Evolutionary conservation across 2,329 filamentous ascomycete species (phyloP), one percentile per base, ranked within the genome.

Genomic region (Graphium sp.): DNA sequence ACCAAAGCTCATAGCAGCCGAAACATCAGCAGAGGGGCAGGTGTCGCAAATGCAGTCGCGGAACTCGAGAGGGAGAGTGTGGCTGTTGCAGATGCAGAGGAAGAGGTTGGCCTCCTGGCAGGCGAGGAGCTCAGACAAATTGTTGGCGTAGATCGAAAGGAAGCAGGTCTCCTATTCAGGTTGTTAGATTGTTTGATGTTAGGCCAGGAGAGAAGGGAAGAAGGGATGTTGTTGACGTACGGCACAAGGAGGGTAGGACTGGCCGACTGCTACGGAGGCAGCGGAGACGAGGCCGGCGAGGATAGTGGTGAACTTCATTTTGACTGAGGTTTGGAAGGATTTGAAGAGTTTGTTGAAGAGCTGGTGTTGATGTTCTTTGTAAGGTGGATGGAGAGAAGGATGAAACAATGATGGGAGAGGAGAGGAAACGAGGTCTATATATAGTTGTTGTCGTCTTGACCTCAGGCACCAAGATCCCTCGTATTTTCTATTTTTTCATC

Each of bases 231-330:
- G 20, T 27, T 18, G 25, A n/a, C 9, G 25, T 27, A 19, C 9
- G n/a, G 17, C 4, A 19, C 25, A n/a, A 18, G n/a, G 16, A 15
- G 14, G n/a, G n/a, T n/a, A n/a, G n/a, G n/a, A n/a, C 9, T 27
- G n/a, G 25, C 10, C 25, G 7, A n/a, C 8, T 11, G 11, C 10
- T n/a, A 19, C 5, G 25, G 17, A n/a, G 5, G 14, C 6, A n/a
- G 20, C 9, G 25, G 25, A 4, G 25, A 13, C 16, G 11, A 27
- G 25, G 16, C 25, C 11, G 6, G 20, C 12, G 10, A 27, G 15
- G 20, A 18, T 18, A 7, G 25, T 27, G 11, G 25, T 19, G 25
- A 27, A 27, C 25, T 27, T 27, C 25, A 27, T 27, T 27, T 27
- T 27, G 25, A 19, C 25, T 27, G 16, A 6, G n/a, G 16, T 6